A percentile compares a stretch with the other conserved stretches of the same genome.
phyloP scores from a whole-genome alignment of 2,329 filamentous ascomycete genomes.

The Anthostomella pinea region DNA sequence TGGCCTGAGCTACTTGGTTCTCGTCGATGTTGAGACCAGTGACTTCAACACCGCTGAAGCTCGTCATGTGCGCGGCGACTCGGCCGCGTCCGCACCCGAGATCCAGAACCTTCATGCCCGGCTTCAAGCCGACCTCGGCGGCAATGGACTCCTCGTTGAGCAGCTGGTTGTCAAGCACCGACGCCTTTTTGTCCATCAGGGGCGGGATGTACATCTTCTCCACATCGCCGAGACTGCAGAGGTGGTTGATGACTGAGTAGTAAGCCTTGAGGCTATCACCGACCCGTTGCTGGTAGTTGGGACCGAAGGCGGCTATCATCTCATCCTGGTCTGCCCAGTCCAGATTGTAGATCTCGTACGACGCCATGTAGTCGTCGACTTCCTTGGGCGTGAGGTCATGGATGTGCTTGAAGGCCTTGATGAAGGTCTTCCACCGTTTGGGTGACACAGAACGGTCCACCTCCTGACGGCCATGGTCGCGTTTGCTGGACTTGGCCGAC shows the following conservation, averaged over 20 bases:
- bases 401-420: constrained; percentile 48
- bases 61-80: constrained; percentile 52
- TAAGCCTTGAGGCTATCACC: constrained; percentile 51
- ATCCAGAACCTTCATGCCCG: constrained; percentile 47
- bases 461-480: constrained; percentile 18
- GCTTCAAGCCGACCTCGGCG: constrained; percentile 41
- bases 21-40: constrained; percentile 55
- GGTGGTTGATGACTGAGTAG: constrained; percentile 53
- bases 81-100: constrained; percentile 52
- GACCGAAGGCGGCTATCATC: constrained; percentile 46
- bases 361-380: constrained; percentile 55
- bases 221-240: constrained; percentile 53
- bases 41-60: constrained; percentile 43
- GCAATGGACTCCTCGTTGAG: constrained; percentile 51
- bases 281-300: constrained; percentile 47
- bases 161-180: constrained; percentile 50
- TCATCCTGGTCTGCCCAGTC: constrained; percentile 50
- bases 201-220: constrained; percentile 59
- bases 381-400: constrained; percentile 46
- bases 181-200: constrained; percentile 48
- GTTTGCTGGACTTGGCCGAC: constrained; percentile 3
- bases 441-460: constrained; percentile 44
- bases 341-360: constrained; percentile 54
- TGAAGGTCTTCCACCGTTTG: constrained; percentile 48
- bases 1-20: constrained; percentile 40